A percentile compares a stretch with the other conserved stretches of the same genome.
phyloP scores from a whole-genome alignment of 2,329 filamentous ascomycete species.

The Beauveria asiatica region DNA sequence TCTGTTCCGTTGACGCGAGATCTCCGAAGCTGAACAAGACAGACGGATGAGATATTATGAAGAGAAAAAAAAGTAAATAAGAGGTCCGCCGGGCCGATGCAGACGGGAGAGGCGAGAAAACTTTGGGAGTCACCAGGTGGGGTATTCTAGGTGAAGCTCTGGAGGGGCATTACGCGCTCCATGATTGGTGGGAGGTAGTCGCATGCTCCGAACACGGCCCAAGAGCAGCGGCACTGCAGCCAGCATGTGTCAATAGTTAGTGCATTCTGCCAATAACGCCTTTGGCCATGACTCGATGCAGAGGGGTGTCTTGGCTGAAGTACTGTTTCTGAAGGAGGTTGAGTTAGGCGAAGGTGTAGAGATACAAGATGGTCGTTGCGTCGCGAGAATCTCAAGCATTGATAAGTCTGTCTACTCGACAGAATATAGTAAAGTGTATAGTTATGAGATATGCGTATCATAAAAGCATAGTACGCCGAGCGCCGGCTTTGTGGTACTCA shows the following conservation, averaged over 20 bases:
- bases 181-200: background rate
- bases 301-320: background rate
- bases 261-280: background rate
- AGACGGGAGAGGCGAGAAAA: background rate
- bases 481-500: too few species aligned
- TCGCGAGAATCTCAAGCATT: too few species aligned
- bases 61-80: background rate
- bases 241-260: too few species aligned
- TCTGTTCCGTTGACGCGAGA: background rate
- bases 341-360: too few species aligned
- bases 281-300: background rate
- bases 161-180: background rate
- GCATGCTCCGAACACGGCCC: background rate
- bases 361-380: too few species aligned
- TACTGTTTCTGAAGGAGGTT: background rate
- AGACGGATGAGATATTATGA: background rate
- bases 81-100: background rate
- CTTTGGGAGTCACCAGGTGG: constrained; percentile 1
- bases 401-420: too few species aligned
- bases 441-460: too few species aligned
- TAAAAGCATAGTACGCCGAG: too few species aligned
- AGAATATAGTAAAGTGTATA: too few species aligned
- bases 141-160: background rate
- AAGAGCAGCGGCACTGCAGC: background rate
- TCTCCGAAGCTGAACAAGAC: background rate